These are phyloP conservation scores for Scedosporium apiospermum DNA, from an alignment of 2,329 filamentous ascomycete genomes.

Conservation along the genomic window DNA sequence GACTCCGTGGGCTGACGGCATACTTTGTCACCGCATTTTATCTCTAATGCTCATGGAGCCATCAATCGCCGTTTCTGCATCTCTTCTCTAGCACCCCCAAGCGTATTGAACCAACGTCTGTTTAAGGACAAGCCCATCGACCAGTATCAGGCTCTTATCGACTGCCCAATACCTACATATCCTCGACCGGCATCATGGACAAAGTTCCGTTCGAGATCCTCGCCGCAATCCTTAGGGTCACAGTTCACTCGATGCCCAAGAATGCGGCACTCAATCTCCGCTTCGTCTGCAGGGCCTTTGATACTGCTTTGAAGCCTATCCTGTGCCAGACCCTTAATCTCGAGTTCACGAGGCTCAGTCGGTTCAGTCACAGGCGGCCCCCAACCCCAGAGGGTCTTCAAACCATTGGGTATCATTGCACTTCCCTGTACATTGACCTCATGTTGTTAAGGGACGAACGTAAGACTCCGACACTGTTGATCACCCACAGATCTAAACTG, in stretches of 20 bases:
- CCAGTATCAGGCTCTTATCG: background rate
- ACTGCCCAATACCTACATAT: background rate
- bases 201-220: conserved; percentile 7
- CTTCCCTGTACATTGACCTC: conserved; percentile 40
- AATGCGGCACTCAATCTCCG: conserved; percentile 22
- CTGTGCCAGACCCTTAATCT: conserved; percentile 37
- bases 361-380: conserved; percentile 19
- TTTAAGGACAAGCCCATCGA: background rate
- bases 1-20: no score
- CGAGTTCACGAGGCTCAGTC: conserved; percentile 38
- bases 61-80: background rate
- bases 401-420: conserved; percentile 36
- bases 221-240: background rate
- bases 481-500: background rate
- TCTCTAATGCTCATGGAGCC: background rate
- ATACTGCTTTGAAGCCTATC: conserved; percentile 34
- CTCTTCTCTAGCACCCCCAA: background rate
- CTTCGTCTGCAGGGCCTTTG: conserved; percentile 39
- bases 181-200: background rate
- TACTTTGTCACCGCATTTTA: background rate
- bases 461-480: conserved; percentile 16
- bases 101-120: background rate
- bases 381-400: conserved; percentile 31
- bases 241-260: background rate
- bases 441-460: conserved; percentile 43